Evolutionary conservation across 257 asterid genomes (phyloP), one percentile per base, ranked within the genome.

Genomic region (Nicotiana paniculata): DNA sequence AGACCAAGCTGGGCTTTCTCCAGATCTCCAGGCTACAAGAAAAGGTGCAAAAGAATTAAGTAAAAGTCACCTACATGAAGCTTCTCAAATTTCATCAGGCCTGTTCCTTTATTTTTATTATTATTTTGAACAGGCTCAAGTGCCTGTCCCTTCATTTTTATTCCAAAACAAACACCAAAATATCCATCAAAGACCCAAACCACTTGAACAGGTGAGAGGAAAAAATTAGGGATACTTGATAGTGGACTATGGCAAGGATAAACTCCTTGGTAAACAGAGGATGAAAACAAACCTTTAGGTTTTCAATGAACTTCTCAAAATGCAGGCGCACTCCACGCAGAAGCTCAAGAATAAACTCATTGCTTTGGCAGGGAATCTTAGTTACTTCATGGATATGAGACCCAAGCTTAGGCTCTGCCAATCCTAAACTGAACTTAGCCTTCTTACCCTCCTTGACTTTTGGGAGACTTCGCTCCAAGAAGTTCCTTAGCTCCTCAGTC

Each of bases 1-100:
- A 94, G 86, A 67, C 99, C 99, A 85, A 96, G 99, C 86, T 93
- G 99, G 69, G 98, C 97, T 85, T 93, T 96, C 90, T 91, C 98
- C 88, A 94, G 84, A 86, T 96, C 99, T 62, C 98, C 97, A 55
- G 91, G 81, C 99, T 96, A 87, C 70, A 81, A 37, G 26, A 64
- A 61, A 32, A 51, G 9, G 39, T 30, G 69, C 67, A 65, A 43
- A 53, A 32, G 32, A 74, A 68, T 61, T 21, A 37, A 86, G 75
- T 68, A 65, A n/a, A 8, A 39, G 24, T 51, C 32, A 81, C 48
- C 18, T 32, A 65, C 30, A 46, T 21, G 32, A 53, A 18, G 54
- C 18, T 16, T 43, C 33, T 55, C 3, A 6, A 70, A 43, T 11
- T 39, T 21, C 5, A 69, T 11, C 57, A 70, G n/a, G 35, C 11